Conservation (phyloP, 129 eudicot species). For the Silybum marianum region DNA sequence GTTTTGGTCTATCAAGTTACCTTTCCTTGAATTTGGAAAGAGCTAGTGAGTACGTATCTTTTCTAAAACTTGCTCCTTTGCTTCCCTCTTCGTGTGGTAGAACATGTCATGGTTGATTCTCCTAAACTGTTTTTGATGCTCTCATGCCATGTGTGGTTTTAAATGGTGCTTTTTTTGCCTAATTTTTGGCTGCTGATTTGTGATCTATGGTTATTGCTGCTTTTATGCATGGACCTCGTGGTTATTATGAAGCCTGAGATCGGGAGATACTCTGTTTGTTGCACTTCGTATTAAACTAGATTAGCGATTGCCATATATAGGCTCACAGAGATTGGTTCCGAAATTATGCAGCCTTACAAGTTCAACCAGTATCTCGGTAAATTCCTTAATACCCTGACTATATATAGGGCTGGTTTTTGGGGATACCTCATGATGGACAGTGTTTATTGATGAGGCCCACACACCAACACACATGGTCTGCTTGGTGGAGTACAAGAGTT, state of each 20-base stretch:
- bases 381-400: background rate
- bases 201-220: slow-evolving; percentile 9
- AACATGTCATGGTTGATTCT: background rate
- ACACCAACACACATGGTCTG: background rate
- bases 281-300: background rate
- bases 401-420: background rate
- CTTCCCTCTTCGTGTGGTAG: background rate
- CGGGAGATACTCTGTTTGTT: background rate
- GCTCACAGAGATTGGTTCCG: background rate
- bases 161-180: background rate
- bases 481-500: background rate
- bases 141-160: background rate
- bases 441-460: background rate
- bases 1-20: slow-evolving; percentile 77
- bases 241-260: background rate
- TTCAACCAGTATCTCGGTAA: slow-evolving; percentile 1
- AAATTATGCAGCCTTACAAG: background rate
- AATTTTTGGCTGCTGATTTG: background rate
- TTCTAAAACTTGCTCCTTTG: background rate
- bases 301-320: background rate
- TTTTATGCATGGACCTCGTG: slow-evolving; percentile 5
- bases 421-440: background rate
- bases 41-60: slow-evolving; percentile 76
- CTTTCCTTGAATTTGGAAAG: slow-evolving; percentile 67
- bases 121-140: background rate